Base-by-base conservation (phyloP, 208 protist species). In the Histomonas meleagridis region DNA sequence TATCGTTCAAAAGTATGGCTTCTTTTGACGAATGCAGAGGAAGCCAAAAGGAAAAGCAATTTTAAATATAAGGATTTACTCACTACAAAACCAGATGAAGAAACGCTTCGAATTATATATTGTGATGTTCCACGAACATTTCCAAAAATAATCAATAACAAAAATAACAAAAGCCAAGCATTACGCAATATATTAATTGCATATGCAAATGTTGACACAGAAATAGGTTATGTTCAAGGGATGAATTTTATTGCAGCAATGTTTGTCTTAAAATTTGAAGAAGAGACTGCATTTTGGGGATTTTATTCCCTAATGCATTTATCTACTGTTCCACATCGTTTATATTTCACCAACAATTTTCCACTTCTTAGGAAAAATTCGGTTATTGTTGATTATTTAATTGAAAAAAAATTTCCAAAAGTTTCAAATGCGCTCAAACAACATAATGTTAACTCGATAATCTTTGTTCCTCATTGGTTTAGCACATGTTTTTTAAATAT, bases 241-340 rank as follows among this genome's bases (percentile, higher is more conserved):
- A 91, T 91, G 86, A 91, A 91, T 69, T 91, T 69, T 49, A 91
- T 91, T 70, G 86, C 86, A 48, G 53, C 86, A 10, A 69, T 91
- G 49, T 91, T 91, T 60, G 16, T 91, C 7, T 32, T 69, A 49
- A 46, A 65, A 69, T 53, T 69, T 16, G 5, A n/a, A 9, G 55
- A 91, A 91, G 53, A 69, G 46, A 40, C 35, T 49, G 49, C 86
- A 49, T 86, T 86, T 46, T 86, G 76, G 76, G 32, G 26, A 55
- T 86, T 86, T 55, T 86, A 86, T 28, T 86, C 76, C 7, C 23
- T 86, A 16, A 86, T 86, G 76, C 46, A 51, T 46, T n/a, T 51
- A 86, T 86, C 76, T 38, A 57, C 76, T 18, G 16, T 86, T 43
- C 76, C 76, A 12, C 76, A 86, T 28, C 4, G 76, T 16, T 32